Percentiles rank a stretch among this genome's conserved stretches.
These are phyloP conservation scores for Syzygium aqueum DNA, from an alignment of 345 rosid genomes.

Conservation along the genomic window DNA sequence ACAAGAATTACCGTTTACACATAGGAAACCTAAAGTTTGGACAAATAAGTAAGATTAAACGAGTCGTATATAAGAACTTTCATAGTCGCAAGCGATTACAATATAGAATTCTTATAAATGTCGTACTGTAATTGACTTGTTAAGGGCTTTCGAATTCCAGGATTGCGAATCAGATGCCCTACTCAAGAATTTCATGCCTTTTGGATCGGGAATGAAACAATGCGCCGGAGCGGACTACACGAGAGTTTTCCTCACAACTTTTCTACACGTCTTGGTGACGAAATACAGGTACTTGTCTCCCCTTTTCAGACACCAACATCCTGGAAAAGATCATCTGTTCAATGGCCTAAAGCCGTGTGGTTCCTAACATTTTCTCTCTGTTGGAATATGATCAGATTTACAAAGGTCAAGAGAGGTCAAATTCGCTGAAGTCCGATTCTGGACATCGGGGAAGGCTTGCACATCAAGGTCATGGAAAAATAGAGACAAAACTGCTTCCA, in stretches of 20 bases:
- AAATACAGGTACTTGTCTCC: neutral
- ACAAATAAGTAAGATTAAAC: neutral
- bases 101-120: neutral
- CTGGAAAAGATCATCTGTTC: neutral
- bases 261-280: neutral
- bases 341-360: neutral
- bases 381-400: neutral
- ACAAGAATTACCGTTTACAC: neutral
- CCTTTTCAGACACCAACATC: neutral
- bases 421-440: neutral
- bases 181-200: constrained; percentile 22
- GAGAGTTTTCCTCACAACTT: neutral
- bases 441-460: neutral
- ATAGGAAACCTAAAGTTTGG: neutral
- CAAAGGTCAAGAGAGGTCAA: neutral
- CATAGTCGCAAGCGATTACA: neutral
- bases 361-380: neutral
- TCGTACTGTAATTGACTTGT: neutral
- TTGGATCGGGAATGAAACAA: constrained; percentile 21
- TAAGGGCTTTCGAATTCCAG: neutral
- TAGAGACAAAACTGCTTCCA: neutral
- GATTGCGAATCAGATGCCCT: neutral
- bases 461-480: neutral
- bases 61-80: neutral
- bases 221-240: constrained; percentile 19